These are phyloP conservation scores for Micromonas commoda DNA, from an alignment of 139 green algal genomes.

Conservation along the genomic window DNA sequence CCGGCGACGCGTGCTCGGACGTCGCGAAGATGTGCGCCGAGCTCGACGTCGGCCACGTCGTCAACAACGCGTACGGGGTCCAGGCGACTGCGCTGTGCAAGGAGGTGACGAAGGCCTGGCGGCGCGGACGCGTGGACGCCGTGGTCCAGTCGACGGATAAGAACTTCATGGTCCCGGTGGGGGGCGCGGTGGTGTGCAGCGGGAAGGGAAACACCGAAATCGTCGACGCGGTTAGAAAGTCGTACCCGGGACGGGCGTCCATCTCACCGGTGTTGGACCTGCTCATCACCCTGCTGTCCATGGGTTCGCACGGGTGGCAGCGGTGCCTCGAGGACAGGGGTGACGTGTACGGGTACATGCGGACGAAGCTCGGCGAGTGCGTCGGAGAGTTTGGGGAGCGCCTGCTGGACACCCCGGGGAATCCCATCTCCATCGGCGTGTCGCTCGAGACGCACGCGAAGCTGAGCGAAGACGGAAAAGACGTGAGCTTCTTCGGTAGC, in stretches of 20 bases:
- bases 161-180: constrained; percentile 97
- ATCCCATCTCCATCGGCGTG: constrained; percentile 84
- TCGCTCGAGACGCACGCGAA: constrained; percentile 49
- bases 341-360: constrained; percentile 54
- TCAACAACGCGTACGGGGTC: constrained; percentile 98
- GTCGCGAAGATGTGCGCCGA: constrained; percentile 59
- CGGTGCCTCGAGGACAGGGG: constrained; percentile 62
- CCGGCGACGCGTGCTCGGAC: constrained; percentile 56
- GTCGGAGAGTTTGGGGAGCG: constrained; percentile 50
- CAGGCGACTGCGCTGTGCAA: constrained; percentile 56
- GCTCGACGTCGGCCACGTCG: constrained; percentile 68
- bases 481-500: constrained; percentile 60
- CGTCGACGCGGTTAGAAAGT: background rate
- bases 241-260: constrained; percentile 75
- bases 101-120: constrained; percentile 31
- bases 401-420: constrained; percentile 70
- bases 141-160: constrained; percentile 85
- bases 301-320: constrained; percentile 60
- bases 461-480: background rate
- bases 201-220: background rate
- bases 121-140: constrained; percentile 77
- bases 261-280: constrained; percentile 73
- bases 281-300: constrained; percentile 87
- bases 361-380: constrained; percentile 33
- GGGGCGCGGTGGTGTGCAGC: constrained; percentile 41